Evolutionary conservation across 1,139 yeast species (phyloP).

Genomic region (Scheffersomyces parashehatae): DNA sequence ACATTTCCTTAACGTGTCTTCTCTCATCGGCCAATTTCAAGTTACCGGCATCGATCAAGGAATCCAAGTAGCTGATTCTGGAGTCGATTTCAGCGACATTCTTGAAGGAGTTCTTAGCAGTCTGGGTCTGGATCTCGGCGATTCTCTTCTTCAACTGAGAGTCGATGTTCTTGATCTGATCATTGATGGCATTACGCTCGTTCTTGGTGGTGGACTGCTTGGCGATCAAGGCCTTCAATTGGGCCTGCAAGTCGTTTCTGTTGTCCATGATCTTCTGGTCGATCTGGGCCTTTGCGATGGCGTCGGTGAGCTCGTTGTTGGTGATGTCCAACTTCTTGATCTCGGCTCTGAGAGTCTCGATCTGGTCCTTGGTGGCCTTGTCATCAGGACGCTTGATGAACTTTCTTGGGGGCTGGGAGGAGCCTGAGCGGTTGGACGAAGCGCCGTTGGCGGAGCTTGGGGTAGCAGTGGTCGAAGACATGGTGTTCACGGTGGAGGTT

Average conservation of each 20-base stretch:
- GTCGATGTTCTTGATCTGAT: conserved; percentile 74
- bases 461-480: conserved; percentile 14
- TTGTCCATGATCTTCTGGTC: conserved; percentile 36
- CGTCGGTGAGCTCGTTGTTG: conserved; percentile 40
- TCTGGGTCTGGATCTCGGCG: conserved; percentile 69
- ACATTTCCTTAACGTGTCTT: conserved; percentile 80
- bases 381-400: conserved; percentile 79
- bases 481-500: conserved; percentile 3
- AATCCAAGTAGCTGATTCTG: conserved; percentile 70
- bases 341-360: conserved; percentile 63
- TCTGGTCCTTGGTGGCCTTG: conserved; percentile 56
- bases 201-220: conserved; percentile 72
- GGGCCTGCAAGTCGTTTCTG: conserved; percentile 64
- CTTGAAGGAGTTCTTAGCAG: conserved; percentile 72
- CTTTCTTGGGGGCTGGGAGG: conserved; percentile 30
- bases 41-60: conserved; percentile 73
- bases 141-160: conserved; percentile 73
- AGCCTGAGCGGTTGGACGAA: conserved; percentile 4
- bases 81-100: conserved; percentile 76
- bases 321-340: conserved; percentile 67
- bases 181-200: conserved; percentile 67
- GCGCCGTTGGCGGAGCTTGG: conserved; percentile 14
- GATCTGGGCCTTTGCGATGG: conserved; percentile 45
- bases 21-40: conserved; percentile 92
- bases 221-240: conserved; percentile 61